Evolutionary conservation across 2,329 filamentous ascomycete species (phyloP).

Genomic region (Daldinia eschscholtzii): DNA sequence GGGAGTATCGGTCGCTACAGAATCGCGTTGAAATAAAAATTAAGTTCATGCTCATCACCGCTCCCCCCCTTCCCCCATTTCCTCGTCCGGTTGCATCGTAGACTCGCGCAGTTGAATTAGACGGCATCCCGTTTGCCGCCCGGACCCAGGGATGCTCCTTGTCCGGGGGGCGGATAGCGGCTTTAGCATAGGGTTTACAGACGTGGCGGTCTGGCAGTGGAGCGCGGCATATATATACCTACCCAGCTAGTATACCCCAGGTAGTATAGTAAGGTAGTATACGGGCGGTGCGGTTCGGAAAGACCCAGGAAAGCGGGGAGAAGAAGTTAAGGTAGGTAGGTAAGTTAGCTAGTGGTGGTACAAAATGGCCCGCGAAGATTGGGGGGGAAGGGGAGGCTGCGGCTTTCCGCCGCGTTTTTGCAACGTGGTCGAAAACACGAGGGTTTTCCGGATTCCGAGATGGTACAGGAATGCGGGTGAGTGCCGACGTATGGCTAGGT

Average conservation of each 20-base stretch:
- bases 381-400: neutral
- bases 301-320: slow-evolving; percentile 21
- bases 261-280: too few relatives aligned
- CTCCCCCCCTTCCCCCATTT: neutral
- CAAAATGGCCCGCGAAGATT: slow-evolving; percentile 25
- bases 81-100: neutral
- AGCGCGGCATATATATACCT: slow-evolving; percentile 3
- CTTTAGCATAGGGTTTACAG: slow-evolving; percentile 23
- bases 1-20: neutral
- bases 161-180: slow-evolving; percentile 26
- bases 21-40: slow-evolving; percentile 6
- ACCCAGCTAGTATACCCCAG: neutral
- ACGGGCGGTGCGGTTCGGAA: slow-evolving; percentile 14
- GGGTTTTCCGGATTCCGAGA: slow-evolving; percentile 46
- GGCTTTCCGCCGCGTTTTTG: slow-evolving; percentile 28
- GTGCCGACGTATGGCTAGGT: too few relatives aligned
- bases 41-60: neutral
- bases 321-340: slow-evolving; percentile 14
- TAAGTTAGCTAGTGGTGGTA: neutral
- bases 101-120: slow-evolving; percentile 24
- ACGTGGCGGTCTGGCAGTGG: slow-evolving; percentile 9
- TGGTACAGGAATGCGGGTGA: slow-evolving; percentile 14
- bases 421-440: slow-evolving; percentile 39
- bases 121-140: slow-evolving; percentile 23
- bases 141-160: slow-evolving; percentile 27